phyloP scores from a whole-genome alignment of 768 basidiomycete genomes.

The Mycena rebaudengoi region DNA sequence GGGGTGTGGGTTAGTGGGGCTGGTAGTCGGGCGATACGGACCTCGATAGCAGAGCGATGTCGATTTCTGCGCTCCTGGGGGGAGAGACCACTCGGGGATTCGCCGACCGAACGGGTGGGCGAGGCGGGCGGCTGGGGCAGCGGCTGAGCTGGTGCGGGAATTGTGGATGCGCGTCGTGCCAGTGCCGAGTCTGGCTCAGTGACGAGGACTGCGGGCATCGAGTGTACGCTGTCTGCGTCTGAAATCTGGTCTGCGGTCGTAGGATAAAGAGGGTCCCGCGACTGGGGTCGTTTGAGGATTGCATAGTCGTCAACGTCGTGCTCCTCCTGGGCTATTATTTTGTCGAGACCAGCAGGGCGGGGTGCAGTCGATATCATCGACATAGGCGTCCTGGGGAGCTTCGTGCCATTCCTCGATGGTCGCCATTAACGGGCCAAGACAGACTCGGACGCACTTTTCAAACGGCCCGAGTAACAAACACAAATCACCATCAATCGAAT shows the following conservation, averaged over 20 bases:
- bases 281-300: conserved; percentile 42
- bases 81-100: conserved; percentile 35
- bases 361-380: conserved; percentile 31
- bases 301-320: conserved; percentile 33
- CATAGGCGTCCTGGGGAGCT: conserved; percentile 21
- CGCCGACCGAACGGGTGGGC: conserved; percentile 41
- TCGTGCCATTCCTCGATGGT: conserved; percentile 46
- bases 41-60: conserved; percentile 67
- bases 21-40: conserved; percentile 41
- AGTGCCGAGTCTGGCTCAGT: conserved; percentile 44
- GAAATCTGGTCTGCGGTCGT: conserved; percentile 47
- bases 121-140: conserved; percentile 29
- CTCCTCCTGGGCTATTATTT: conserved; percentile 37
- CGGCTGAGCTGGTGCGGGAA: conserved; percentile 32
- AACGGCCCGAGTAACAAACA: background rate
- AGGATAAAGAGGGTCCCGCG: conserved; percentile 48
- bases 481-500: background rate
- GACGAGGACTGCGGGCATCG: conserved; percentile 65
- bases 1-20: conserved; percentile 6
- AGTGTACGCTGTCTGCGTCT: conserved; percentile 67
- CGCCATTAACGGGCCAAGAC: background rate
- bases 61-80: conserved; percentile 50
- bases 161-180: conserved; percentile 41
- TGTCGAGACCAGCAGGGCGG: conserved; percentile 20
- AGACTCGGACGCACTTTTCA: too few species aligned